These are phyloP conservation scores for Boletales sp. DNA, from an alignment of 768 basidiomycete genomes.

Conservation along the genomic window DNA sequence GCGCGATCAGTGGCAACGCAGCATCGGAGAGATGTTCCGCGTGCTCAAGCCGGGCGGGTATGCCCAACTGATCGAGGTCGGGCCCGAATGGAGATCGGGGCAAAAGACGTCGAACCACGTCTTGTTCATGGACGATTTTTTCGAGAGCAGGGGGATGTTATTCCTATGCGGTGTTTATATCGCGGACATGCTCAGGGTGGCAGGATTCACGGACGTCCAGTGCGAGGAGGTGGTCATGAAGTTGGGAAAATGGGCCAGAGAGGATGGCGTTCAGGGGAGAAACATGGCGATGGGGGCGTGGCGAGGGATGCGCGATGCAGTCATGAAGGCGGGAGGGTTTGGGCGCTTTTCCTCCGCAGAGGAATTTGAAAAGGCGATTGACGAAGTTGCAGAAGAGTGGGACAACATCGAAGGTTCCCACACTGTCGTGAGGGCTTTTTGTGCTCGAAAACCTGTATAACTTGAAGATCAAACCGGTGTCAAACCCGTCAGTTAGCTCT, in stretches of 20 bases:
- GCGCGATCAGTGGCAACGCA: slow-evolving; percentile 24
- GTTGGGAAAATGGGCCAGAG: slow-evolving; percentile 24
- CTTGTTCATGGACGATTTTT: slow-evolving; percentile 11
- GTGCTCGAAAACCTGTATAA: slow-evolving; percentile 14
- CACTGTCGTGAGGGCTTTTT: slow-evolving; percentile 1
- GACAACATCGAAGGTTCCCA: slow-evolving; percentile 16
- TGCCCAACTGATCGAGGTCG: slow-evolving; percentile 30
- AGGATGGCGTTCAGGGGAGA: slow-evolving; percentile 17
- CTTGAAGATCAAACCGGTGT: no score
- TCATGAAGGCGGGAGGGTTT: slow-evolving; percentile 16
- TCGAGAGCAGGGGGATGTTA: slow-evolving; percentile 8
- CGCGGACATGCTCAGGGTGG: slow-evolving; percentile 16
- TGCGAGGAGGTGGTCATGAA: slow-evolving; percentile 16
- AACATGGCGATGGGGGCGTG: slow-evolving; percentile 16
- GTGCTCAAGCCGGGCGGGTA: slow-evolving; percentile 33
- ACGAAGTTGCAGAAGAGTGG: slow-evolving; percentile 24
- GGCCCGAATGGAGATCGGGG: slow-evolving; percentile 14
- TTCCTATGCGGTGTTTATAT: slow-evolving; percentile 8
- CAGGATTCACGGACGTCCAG: slow-evolving; percentile 17
- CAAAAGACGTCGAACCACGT: slow-evolving; percentile 6
- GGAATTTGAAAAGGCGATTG: slow-evolving; percentile 17
- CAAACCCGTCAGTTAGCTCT: neutral
- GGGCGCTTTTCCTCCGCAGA: slow-evolving; percentile 14
- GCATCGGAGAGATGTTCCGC: slow-evolving; percentile 26
- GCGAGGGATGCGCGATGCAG: slow-evolving; percentile 20